Base-by-base conservation (phyloP, 768 basidiomycete genomes). In the Termitomyces bulborhizus region DNA sequence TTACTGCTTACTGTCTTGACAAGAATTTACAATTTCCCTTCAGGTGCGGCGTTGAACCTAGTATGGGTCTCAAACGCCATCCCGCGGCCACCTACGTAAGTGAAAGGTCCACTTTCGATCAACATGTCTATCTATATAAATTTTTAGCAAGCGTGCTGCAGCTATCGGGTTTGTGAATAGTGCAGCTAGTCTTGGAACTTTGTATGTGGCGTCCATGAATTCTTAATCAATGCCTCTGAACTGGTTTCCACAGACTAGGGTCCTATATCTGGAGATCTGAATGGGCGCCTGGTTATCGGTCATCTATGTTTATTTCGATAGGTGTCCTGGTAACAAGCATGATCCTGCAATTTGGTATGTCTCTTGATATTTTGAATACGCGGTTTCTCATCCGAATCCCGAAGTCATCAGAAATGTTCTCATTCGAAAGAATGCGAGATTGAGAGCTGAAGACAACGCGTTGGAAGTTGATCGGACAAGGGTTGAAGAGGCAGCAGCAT, bases 81-180 rank as follows among this genome's bases (percentile, higher is more conserved):
- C 32, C 79, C 82, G n/a, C 74, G 85, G 3, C 84, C 85, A 21
- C 83, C 84, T 1, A 75, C 80, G 58, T 82, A 73, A 60, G 62
- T 54, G 11, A 13, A 9, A 36, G 6, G 3, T 27, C 43, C 39
- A 6, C 4, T 11, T 21, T 21, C 24, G 13, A 2, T 16, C 3
- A 48, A 32, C 1, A 29, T 24, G n/a, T 43, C 18, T 21, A 1
- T 39, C 24, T 32, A 42, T 32, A 5, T 40, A 51, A 2, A 24
- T 24, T 40, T 16, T 16, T 36, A 77, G 76, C n/a, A 78, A 77
- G 65, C 72, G 76, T 24, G 76, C 75, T 6, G 84, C 77, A 4
- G 82, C 80, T 0, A 83, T 85, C 37, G 84, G 78, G 1, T 71
- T 86, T 39, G 82, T 84, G 6, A 85, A 82, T 54, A 83, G 83